phyloP scores from a whole-genome alignment of 495 filamentous ascomycete genomes.

The Copromyces sp. region DNA sequence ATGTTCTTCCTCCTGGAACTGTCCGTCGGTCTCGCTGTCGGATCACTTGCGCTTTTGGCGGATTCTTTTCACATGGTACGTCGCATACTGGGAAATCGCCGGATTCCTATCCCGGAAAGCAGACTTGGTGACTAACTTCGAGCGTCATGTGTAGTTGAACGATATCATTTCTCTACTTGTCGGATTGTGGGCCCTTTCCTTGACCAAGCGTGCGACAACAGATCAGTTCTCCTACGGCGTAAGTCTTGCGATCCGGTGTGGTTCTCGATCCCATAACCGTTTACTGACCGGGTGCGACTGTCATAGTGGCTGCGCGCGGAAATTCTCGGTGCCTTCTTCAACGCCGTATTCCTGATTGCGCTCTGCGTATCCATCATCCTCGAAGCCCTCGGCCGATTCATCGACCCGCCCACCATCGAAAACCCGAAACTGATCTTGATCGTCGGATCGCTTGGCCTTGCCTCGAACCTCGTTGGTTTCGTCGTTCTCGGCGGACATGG shows the following conservation, averaged over 20 bases:
- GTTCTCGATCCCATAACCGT: neutral
- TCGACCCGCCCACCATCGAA: conserved; percentile 76
- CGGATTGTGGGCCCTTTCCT: conserved; percentile 89
- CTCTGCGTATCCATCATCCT: conserved; percentile 92
- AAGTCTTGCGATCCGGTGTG: conserved; percentile 23
- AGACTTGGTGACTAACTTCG: neutral
- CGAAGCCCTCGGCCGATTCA: conserved; percentile 79
- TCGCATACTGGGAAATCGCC: neutral
- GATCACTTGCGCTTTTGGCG: conserved; percentile 86
- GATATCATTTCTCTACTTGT: conserved; percentile 91
- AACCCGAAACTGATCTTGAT: conserved; percentile 77
- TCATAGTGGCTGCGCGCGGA: conserved; percentile 84
- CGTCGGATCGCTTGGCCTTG: conserved; percentile 77
- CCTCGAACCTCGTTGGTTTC: conserved; percentile 82
- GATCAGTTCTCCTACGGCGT: conserved; percentile 92
- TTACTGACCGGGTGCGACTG: neutral
- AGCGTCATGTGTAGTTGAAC: conserved; percentile 53
- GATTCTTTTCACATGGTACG: conserved; percentile 97
- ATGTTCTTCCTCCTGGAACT: conserved; percentile 87
- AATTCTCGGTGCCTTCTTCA: conserved; percentile 88
- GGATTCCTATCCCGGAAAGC: neutral
- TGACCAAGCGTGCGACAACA: conserved; percentile 68
- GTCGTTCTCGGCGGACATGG: conserved; percentile 88
- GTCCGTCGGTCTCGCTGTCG: conserved; percentile 70
- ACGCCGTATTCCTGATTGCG: conserved; percentile 93